Evolutionary conservation across 73 alveolate genomes (phyloP).

Genomic region (Paramecium bursaria): DNA sequence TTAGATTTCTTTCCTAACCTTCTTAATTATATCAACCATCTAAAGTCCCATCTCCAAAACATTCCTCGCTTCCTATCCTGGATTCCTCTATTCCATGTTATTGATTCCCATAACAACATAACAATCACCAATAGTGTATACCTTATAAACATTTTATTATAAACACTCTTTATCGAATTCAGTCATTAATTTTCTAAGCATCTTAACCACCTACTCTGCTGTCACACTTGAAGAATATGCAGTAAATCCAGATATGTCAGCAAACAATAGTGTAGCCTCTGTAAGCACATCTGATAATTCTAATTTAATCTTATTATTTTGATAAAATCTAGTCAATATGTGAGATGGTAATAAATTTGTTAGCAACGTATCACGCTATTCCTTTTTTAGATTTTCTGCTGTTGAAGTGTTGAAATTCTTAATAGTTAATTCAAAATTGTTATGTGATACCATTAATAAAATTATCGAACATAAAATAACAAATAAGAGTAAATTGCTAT

Average conservation of each 20-base stretch:
- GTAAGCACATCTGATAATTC: slow-evolving; percentile 83
- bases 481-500: slow-evolving; percentile 25
- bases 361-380: slow-evolving; percentile 43
- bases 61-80: slow-evolving; percentile 64
- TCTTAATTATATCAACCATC: slow-evolving; percentile 60
- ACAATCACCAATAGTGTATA: slow-evolving; percentile 71
- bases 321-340: slow-evolving; percentile 66
- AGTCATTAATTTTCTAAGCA: slow-evolving; percentile 70
- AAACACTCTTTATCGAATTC: slow-evolving; percentile 70
- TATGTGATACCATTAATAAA: slow-evolving; percentile 34
- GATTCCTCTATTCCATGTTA: slow-evolving; percentile 64
- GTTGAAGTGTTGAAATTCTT: slow-evolving; percentile 43
- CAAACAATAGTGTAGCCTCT: slow-evolving; percentile 85
- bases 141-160: slow-evolving; percentile 61
- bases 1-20: slow-evolving; percentile 43
- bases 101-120: slow-evolving; percentile 69
- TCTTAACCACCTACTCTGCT: slow-evolving; percentile 85
- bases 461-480: slow-evolving; percentile 1
- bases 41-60: slow-evolving; percentile 63
- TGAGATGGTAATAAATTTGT: slow-evolving; percentile 64
- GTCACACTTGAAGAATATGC: slow-evolving; percentile 80
- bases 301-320: slow-evolving; percentile 76
- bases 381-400: slow-evolving; percentile 49
- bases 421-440: slow-evolving; percentile 48
- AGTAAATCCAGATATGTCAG: slow-evolving; percentile 89